Evolutionary conservation across 768 basidiomycete genomes (phyloP), one percentile per base, ranked within the genome.

Genomic region (Suillus americanus): DNA sequence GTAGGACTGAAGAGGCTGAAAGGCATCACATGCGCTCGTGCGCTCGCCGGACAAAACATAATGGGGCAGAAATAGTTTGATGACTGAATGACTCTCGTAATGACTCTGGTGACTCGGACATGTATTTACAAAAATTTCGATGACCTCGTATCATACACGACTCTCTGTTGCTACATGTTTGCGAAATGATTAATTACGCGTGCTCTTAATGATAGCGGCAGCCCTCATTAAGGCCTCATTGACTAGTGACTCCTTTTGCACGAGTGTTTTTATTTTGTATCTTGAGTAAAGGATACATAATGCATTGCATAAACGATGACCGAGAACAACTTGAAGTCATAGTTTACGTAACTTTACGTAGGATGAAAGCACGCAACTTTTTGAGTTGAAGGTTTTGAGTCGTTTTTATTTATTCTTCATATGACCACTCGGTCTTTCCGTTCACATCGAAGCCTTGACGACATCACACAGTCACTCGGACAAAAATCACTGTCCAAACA

Each of bases 1-100:
- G 3, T 30, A 67, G 66, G 61, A 67, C 43, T 28, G 65, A 45
- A 35, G 50, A 30, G 16, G 60, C 65, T 30, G 48, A 57, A 38
- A 62, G 60, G 23, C 35, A 43, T 5, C 65, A 66, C 41, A 18
- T 55, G 4, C 59, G 43, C 65, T 48, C 61, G 8, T 62, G 65
- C 25, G 30, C 59, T 46, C 60, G 38, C 45, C 28, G 28, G 14
- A 53, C 20, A 30, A 67, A 66, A 53, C 14, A 23, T 41, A 30
- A 20, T 28, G 66, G 41, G 23, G 66, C 37, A n/a, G 63, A 37
- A 3, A 25, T 5, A 23, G 63, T 64, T 62, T 64, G 43, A 59
- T 41, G 57, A 59, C 30, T 41, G 57, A 12, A 41, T 20, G 25
- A 40, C 28, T 12, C 38, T 33, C 10, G 18, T n/a, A 28, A 59